Evolutionary conservation across 306 rosid genomes (phyloP), one percentile per base, ranked within the genome.

Genomic region (Rosa multiflora): DNA sequence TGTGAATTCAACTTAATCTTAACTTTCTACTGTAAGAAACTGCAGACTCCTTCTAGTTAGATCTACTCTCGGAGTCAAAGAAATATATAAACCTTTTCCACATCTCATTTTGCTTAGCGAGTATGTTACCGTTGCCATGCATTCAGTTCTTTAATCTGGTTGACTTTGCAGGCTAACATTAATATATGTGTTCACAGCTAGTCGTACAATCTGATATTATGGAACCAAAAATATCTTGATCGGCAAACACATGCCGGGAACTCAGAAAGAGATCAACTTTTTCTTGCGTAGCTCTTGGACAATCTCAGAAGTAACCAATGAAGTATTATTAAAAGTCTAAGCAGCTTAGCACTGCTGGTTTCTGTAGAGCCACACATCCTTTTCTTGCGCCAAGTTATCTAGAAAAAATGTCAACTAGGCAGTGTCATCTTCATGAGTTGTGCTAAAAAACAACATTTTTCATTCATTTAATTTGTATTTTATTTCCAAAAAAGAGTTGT

Each of bases 401-500:
- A 40, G 46, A 35, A 6, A 64, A 55, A 77, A 58, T 61, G 84
- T 73, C 85, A 80, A 78, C 85, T 59, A 21, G 37, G 40, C 55
- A 75, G 14, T 10, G 26, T 46, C 43, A 37, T 74, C 71, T 43
- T 40, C 72, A 46, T 70, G 81, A 77, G 75, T 69, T 80, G 79
- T 80, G 63, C 46, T 46, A 70, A 3, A 67, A 42, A 40, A 40
- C 20, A 23, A 11, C 5, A 17, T 53, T 35, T 3, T 5, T 70
- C 32, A 58, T 51, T 63, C 70, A 18, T 43, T 37, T 53, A 35
- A 64, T 52, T 32, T 37, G 2, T 37, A 23, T 75, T 58, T 59
- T 18, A 6, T 58, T 58, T 29, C 23, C 6, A 13, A 11, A 49
- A 49, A 49, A 8, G 44, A 48, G 18, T 4, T 10, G 8, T 40